Evolutionary conservation across 2,329 filamentous ascomycete species (phyloP).

Genomic region (Penicillium sp.): DNA sequence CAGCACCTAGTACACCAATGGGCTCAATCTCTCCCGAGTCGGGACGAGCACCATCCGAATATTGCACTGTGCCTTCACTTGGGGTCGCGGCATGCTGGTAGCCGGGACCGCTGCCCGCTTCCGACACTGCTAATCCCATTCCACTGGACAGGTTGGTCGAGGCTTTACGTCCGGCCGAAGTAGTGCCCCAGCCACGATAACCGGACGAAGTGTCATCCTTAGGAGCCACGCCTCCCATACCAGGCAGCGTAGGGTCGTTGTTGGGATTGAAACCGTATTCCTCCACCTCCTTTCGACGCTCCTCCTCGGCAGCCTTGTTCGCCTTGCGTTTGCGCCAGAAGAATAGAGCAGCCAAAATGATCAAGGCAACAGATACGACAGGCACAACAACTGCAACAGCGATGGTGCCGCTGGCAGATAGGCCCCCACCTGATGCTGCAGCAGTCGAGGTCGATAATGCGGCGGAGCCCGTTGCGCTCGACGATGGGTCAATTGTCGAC

Average conservation of each 20-base stretch:
- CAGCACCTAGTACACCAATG: slow-evolving; percentile 71
- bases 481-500: slow-evolving; percentile 21
- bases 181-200: slow-evolving; percentile 92
- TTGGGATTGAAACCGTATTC: slow-evolving; percentile 99
- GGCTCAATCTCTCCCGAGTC: slow-evolving; percentile 73
- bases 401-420: slow-evolving; percentile 63
- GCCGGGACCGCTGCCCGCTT: slow-evolving; percentile 59
- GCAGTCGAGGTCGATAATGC: slow-evolving; percentile 26
- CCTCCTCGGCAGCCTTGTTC: slow-evolving; percentile 78
- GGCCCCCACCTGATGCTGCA: slow-evolving; percentile 31
- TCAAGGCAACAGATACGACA: slow-evolving; percentile 78
- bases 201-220: slow-evolving; percentile 70
- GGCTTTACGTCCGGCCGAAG: slow-evolving; percentile 73
- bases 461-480: slow-evolving; percentile 16
- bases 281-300: slow-evolving; percentile 91
- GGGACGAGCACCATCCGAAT: slow-evolving; percentile 60
- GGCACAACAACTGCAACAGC: slow-evolving; percentile 93
- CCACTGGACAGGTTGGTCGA: slow-evolving; percentile 87
- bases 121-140: slow-evolving; percentile 63
- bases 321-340: slow-evolving; percentile 88
- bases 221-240: slow-evolving; percentile 54
- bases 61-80: slow-evolving; percentile 56
- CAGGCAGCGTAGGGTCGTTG: slow-evolving; percentile 76
- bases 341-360: slow-evolving; percentile 73
- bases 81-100: slow-evolving; percentile 59